Conservation (phyloP, 805 yeast genomes). For the Scheffersomyces spartinae region DNA sequence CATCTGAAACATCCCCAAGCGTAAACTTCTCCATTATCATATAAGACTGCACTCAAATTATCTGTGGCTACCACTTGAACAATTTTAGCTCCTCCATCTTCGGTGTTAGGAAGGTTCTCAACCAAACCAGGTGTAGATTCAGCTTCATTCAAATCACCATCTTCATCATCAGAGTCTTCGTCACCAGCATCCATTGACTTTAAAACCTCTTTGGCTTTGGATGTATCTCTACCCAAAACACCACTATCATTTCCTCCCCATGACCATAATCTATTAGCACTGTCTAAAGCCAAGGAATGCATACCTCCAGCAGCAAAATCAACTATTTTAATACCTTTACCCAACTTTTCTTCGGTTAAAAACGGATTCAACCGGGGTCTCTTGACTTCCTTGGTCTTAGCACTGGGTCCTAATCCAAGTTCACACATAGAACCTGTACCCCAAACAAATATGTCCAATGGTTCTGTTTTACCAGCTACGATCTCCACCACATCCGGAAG, state of each 20-base stretch:
- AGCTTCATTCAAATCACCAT: slow-evolving; percentile 75
- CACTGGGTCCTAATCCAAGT: slow-evolving; percentile 92
- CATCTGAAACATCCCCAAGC: slow-evolving; percentile 98
- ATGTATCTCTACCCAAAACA: slow-evolving; percentile 81
- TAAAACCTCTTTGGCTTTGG: slow-evolving; percentile 46
- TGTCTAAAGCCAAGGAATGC: slow-evolving; percentile 79
- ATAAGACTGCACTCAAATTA: slow-evolving; percentile 71
- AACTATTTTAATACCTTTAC: slow-evolving; percentile 56
- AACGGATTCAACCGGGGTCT: slow-evolving; percentile 88
- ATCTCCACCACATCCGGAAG: slow-evolving; percentile 34
- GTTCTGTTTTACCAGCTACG: slow-evolving; percentile 27
- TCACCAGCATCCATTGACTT: slow-evolving; percentile 54
- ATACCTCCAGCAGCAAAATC: slow-evolving; percentile 94
- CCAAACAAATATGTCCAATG: slow-evolving; percentile 79
- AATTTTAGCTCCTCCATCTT: slow-evolving; percentile 32
- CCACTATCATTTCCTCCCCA: slow-evolving; percentile 97
- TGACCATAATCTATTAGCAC: slow-evolving; percentile 76
- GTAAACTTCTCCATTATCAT: slow-evolving; percentile 76
- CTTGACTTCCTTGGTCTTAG: slow-evolving; percentile 85
- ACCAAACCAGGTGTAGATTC: slow-evolving; percentile 86
- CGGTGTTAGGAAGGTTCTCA: slow-evolving; percentile 44
- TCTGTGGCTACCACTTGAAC: slow-evolving; percentile 88
- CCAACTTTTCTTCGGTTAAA: slow-evolving; percentile 37
- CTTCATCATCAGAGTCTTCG: slow-evolving; percentile 52
- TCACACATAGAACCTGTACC: slow-evolving; percentile 98